Conservation (phyloP, 73 alveolate genomes). For the Tetrahymena elliotti region DNA sequence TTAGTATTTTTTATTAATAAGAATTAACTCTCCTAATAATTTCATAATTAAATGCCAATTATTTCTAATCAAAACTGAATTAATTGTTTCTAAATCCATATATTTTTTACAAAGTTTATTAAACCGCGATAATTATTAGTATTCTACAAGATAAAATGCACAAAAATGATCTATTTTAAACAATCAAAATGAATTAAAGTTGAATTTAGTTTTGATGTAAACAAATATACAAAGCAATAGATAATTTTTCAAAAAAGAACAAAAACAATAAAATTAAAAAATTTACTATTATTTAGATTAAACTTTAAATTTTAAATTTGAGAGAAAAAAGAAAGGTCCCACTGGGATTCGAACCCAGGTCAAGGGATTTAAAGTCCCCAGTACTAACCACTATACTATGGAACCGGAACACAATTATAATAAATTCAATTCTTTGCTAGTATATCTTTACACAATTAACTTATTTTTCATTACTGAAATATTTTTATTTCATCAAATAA, state of each 20-base stretch:
- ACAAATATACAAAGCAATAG: too few relatives aligned
- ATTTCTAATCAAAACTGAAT: background rate
- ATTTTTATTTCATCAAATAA: too few relatives aligned
- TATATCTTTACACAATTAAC: background rate
- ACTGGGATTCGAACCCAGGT: conserved; percentile 4
- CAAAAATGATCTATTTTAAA: background rate
- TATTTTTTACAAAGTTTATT: too few relatives aligned
- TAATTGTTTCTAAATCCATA: background rate
- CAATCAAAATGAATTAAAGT: background rate
- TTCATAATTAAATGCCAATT: background rate
- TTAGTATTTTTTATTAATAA: too few relatives aligned
- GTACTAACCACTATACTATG: background rate
- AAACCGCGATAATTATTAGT: background rate
- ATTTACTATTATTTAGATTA: too few relatives aligned
- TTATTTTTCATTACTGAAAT: background rate
- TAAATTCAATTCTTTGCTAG: background rate
- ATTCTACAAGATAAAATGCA: background rate
- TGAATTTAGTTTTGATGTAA: too few relatives aligned
- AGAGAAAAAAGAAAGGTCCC: background rate
- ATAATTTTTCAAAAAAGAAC: too few relatives aligned
- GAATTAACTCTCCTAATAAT: background rate
- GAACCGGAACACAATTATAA: background rate
- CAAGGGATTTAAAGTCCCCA: conserved; percentile 2
- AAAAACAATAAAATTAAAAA: too few relatives aligned
- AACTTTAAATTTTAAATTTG: background rate